These are phyloP conservation scores for Ascochyta pisi DNA, from an alignment of 2,329 filamentous ascomycete species.

Conservation along the genomic window DNA sequence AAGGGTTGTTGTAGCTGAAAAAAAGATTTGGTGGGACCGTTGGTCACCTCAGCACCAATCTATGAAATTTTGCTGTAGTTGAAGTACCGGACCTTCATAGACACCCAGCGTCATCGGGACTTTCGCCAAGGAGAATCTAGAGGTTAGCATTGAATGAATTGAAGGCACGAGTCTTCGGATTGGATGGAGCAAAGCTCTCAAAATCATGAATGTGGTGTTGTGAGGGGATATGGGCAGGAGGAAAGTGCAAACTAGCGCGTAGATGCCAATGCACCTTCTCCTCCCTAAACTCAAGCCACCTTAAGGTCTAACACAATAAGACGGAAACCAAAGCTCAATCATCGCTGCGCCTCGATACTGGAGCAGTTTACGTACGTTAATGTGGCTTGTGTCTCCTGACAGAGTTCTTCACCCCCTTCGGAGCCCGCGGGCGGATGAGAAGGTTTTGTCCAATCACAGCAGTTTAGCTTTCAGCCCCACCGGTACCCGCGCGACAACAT, in stretches of 20 bases:
- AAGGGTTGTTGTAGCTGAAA: neutral
- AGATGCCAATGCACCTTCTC: neutral
- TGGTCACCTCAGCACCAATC: too few relatives aligned
- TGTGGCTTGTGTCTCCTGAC: neutral
- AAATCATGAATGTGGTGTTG: too few relatives aligned
- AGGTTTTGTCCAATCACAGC: constrained; percentile 2
- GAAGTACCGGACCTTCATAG: too few relatives aligned
- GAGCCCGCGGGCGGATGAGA: constrained; percentile 1
- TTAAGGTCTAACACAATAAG: neutral
- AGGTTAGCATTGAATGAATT: too few relatives aligned
- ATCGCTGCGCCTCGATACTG: constrained; percentile 1
- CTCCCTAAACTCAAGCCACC: neutral
- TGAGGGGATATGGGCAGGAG: too few relatives aligned
- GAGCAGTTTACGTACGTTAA: neutral
- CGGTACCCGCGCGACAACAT: constrained; percentile 15
- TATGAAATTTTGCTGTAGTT: too few relatives aligned
- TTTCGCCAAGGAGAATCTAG: too few relatives aligned
- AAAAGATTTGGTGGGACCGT: too few relatives aligned
- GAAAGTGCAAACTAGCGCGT: neutral
- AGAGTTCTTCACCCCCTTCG: constrained; percentile 9
- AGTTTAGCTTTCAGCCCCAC: neutral
- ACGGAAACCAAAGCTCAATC: neutral
- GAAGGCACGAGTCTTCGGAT: too few relatives aligned
- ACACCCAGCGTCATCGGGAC: too few relatives aligned
- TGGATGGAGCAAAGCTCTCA: too few relatives aligned